phyloP scores from a whole-genome alignment of 2,329 filamentous ascomycete genomes.

The Tolypocladium pustulatum region DNA sequence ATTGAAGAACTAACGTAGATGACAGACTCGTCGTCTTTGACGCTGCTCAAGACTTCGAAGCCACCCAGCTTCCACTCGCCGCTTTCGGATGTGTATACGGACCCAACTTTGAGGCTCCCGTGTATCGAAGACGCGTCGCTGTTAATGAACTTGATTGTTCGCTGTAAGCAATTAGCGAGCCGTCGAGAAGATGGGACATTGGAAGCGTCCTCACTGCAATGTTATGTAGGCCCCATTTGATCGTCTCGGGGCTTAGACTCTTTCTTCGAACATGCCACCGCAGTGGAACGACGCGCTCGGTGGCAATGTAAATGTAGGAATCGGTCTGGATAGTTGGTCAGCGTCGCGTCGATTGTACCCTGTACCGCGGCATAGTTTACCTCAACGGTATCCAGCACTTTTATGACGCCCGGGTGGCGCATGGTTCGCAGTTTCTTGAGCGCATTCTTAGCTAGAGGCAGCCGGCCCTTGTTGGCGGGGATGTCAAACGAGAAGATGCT shows the following conservation, averaged over 20 bases:
- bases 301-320: conserved; percentile 90
- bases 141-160: conserved; percentile 93
- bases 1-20: conserved; percentile 55
- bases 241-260: conserved; percentile 79
- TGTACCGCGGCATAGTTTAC: conserved; percentile 30
- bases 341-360: conserved; percentile 3
- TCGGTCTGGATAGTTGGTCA: conserved; percentile 57
- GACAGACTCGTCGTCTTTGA: conserved; percentile 90
- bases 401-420: conserved; percentile 88
- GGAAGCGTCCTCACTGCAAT: conserved; percentile 53
- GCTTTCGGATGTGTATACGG: conserved; percentile 87
- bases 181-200: too few species aligned
- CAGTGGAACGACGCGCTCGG: conserved; percentile 77
- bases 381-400: conserved; percentile 89
- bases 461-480: conserved; percentile 62
- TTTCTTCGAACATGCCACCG: conserved; percentile 85
- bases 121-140: conserved; percentile 87
- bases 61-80: conserved; percentile 96
- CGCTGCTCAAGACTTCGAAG: conserved; percentile 85
- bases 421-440: conserved; percentile 88
- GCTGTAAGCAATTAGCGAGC: conserved; percentile 34
- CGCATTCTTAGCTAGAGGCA: conserved; percentile 86
- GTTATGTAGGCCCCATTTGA: conserved; percentile 91
- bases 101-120: conserved; percentile 73
- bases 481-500: conserved; percentile 97